Evolutionary conservation across 805 yeast genomes (phyloP), one percentile per base, ranked within the genome.

Genomic region (Kuraishia cidri): DNA sequence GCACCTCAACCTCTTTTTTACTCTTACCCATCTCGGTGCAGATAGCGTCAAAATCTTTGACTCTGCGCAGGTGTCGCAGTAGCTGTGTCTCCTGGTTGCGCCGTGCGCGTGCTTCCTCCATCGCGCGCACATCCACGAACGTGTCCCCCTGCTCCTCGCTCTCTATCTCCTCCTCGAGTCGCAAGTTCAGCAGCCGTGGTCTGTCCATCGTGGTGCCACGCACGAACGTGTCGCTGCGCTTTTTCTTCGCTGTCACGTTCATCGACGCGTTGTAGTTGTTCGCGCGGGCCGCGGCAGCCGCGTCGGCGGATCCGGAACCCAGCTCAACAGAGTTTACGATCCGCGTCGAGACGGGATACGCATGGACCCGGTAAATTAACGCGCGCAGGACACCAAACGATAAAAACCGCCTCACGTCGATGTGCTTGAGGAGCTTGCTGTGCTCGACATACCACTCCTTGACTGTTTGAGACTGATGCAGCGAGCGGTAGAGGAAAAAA

Each of bases 341-440:
- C 28, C 57, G 52, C 23, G 54, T 60, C 33, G 73, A 52, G 1
- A 84, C 58, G 0, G 97, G 97, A 47, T 74, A 84, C 14, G 87
- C 62, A 35, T 81, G 70, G 2, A 87, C 82, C 32, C 97, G 59
- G 50, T 87, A 87, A 6, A 94, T 79, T 5, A 92, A 47, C 0
- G 94, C 86, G 39, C 86, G 71, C 16, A 85, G 61, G 2, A 85
- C 68, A 1, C 99, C 99, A 62, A 88, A 92, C 13, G 87, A 75
- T 14, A 92, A 62, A 44, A 92, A 84, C 34, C 94, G 61, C 40
- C 97, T 66, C 3, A 92, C 63, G 53, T 92, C 99, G 26, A 94
- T 74, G 40, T 75, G 69, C 18, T 59, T 52, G 12, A 92, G 58
- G 3, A 60, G 56, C 30, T 69, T 69, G 25, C 62, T 62, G 47